Base-by-base conservation (phyloP, 2,329 filamentous ascomycete genomes). In the Kalaharituber pfeilii region DNA sequence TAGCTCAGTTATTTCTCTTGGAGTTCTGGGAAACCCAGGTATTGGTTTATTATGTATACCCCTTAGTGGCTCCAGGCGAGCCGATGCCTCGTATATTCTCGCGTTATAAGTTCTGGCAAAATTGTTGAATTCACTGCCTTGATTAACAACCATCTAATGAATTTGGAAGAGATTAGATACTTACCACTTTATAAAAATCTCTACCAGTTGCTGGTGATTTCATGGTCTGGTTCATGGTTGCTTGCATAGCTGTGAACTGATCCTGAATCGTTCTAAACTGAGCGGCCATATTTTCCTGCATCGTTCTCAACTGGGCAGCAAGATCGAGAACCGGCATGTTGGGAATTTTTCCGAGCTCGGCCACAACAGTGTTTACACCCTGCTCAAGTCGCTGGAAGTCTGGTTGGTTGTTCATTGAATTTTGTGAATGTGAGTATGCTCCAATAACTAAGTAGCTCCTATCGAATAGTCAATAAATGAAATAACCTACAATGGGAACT, bases 11-110 rank as follows among this genome's bases (percentile, higher is more conserved):
- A 47, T 13, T 47, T 13, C 42, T 47, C 42, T 47, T 25, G 42
- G 42, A 47, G n/a, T 47, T 47, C n/a, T 25, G 24, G 42, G 42
- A 47, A 47, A 47, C n/a, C 42, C 42, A 15, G 11, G 42, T 47
- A 47, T 3, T 18, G 8, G n/a, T 18, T 47, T 18, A 47, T 47
- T 47, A 25, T 47, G 2, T 15, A 47, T 15, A 13, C 24, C 42
- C 42, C 42, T 15, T 11, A 47, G 42, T 47, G 42, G 42, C 42
- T 47, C 42, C 24, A 47, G 42, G n/a, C 24, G n/a, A 25, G n/a
- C 9, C 2, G 24, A 47, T 47, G 42, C 42, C n/a, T 47, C 22
- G 4, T 15, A 47, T 15, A 47, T 13, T 11, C 24, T 47, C 8
- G 42, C 42, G 42, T 47, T 47, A 15, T 22, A 13, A 47, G 20